Conservation (phyloP, 2,329 filamentous ascomycete genomes). For the Beauveria australis region DNA sequence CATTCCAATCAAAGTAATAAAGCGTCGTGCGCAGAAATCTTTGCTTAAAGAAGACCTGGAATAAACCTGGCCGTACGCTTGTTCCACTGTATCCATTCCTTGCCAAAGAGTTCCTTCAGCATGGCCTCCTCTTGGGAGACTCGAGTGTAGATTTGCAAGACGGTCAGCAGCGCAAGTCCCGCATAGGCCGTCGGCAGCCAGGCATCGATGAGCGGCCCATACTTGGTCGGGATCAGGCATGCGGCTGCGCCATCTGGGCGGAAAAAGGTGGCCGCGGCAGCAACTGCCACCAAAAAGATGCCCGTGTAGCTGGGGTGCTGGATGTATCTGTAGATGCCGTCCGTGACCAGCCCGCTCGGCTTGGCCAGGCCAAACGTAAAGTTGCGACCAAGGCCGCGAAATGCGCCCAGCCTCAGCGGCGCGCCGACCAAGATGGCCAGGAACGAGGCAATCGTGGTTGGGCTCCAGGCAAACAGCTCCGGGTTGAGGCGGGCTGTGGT, state of each 20-base stretch:
- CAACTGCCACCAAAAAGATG: conserved; percentile 25
- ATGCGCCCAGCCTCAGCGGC: conserved; percentile 29
- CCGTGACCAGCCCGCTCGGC: conserved; percentile 37
- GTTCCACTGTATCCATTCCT: conserved; percentile 5
- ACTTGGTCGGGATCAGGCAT: neutral
- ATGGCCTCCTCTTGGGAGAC: conserved; percentile 6
- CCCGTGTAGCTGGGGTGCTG: conserved; percentile 48
- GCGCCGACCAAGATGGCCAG: conserved; percentile 20
- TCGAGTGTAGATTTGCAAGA: neutral
- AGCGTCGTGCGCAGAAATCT: too few species aligned
- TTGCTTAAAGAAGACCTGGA: neutral
- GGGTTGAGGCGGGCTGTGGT: neutral
- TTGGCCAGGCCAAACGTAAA: conserved; percentile 45
- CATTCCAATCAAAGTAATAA: too few species aligned
- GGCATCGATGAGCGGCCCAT: neutral
- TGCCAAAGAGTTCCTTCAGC: conserved; percentile 6
- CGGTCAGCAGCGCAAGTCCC: neutral
- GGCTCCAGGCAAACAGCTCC: neutral
- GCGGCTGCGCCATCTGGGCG: conserved; percentile 15
- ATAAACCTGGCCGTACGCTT: neutral
- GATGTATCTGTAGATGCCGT: conserved; percentile 39
- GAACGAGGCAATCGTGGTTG: neutral
- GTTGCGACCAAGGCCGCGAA: conserved; percentile 36
- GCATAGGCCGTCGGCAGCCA: neutral
- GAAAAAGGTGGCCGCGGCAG: conserved; percentile 24